Evolutionary conservation across 2,329 filamentous ascomycete species (phyloP), one percentile per base, ranked within the genome.

Genomic region (Penicillium sp.): DNA sequence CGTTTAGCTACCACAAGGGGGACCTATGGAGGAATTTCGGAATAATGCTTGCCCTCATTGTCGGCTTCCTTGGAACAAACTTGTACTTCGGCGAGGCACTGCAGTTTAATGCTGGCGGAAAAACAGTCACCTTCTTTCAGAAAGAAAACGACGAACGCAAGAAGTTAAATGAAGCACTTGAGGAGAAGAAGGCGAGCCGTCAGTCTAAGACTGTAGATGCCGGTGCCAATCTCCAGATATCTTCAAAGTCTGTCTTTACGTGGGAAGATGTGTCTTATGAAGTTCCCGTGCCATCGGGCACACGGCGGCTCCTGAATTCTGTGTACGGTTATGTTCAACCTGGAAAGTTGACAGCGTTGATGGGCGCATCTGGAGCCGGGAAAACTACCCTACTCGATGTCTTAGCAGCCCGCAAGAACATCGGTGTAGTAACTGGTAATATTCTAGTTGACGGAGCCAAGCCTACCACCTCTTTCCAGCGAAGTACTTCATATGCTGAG

Each of bases 341-440:
- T 0, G 80, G 80, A 7, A 73, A 77, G 44, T 58, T 82, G 21
- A 81, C 78, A 5, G 79, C 79, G 6, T 62, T 82, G 36, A 81
- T 81, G 79, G 79, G 78, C 3, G 78, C 78, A 13, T 83, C 80
- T 3, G 83, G 83, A n/a, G 91, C 91, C 4, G 91, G 91, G 45
- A 96, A 96, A 76, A 94, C 91, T 0, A 95, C 91, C 0, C 77
- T 95, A 0, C 78, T 96, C 2, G 90, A 96, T 65, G 89, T 93
- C 1, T 77, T 95, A 10, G 85, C 86, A 1, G 76, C 81, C 5
- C 75, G 86, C 52, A 87, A 86, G 71, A 87, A 83, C 59, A 85
- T 87, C 56, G 86, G 86, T 60, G 83, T 87, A 5, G 83, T 88
- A 47, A 74, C 73, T 29, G 86, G 86, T 37, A 83, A 87, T 56